phyloP scores from a whole-genome alignment of 2,329 filamentous ascomycete species.

The Ciborinia camelliae region DNA sequence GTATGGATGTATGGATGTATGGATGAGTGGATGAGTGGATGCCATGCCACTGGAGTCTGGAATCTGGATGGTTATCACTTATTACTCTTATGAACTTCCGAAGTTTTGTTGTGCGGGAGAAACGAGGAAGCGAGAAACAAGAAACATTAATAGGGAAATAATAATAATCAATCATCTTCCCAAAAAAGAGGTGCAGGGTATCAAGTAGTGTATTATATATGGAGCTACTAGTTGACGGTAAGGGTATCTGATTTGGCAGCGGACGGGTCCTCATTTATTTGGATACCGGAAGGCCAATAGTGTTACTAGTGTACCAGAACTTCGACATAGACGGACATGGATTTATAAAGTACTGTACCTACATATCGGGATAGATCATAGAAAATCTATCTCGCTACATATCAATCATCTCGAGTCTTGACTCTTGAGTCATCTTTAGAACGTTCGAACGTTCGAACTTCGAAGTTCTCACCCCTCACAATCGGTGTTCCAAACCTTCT shows the following conservation, averaged over 20 bases:
- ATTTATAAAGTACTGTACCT: slow-evolving; percentile 1
- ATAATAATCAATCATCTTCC: slow-evolving; percentile 6
- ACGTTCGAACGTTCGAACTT: too few species aligned
- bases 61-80: slow-evolving; percentile 15
- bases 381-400: background rate
- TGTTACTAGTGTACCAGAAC: slow-evolving; percentile 9
- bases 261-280: slow-evolving; percentile 1
- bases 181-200: background rate
- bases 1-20: background rate
- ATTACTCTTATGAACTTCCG: slow-evolving; percentile 10
- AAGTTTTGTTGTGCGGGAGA: background rate
- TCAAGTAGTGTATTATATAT: too few species aligned
- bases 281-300: background rate
- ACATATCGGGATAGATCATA: too few species aligned
- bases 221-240: background rate
- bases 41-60: slow-evolving; percentile 9
- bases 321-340: slow-evolving; percentile 8
- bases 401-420: slow-evolving; percentile 4
- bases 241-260: slow-evolving; percentile 12
- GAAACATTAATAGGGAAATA: too few species aligned
- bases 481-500: slow-evolving; percentile 10
- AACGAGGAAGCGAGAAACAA: slow-evolving; percentile 18
- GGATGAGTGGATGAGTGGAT: background rate
- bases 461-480: slow-evolving; percentile 9
- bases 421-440: background rate